A percentile compares a stretch with the other conserved stretches of the same genome.
These are phyloP conservation scores for Cunninghamia lanceolata DNA, from an alignment of 75 land plant genomes.

Conservation along the genomic window DNA sequence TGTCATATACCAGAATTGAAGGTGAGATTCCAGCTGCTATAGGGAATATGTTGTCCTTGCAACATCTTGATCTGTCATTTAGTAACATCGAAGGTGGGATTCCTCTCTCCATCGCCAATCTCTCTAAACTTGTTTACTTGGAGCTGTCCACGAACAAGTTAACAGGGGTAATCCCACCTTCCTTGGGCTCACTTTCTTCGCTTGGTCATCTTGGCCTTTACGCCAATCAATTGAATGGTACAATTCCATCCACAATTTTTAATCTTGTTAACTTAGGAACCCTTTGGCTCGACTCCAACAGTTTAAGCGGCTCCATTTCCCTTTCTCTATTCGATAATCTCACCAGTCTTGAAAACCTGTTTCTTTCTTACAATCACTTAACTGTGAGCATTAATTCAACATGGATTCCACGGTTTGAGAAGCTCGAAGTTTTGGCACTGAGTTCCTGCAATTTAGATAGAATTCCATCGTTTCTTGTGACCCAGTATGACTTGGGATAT, in stretches of 20 bases:
- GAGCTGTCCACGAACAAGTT: neutral
- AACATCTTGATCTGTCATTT: too few species aligned
- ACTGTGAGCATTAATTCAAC: neutral
- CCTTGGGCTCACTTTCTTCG: neutral
- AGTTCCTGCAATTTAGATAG: slow-evolving; percentile 4
- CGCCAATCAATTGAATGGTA: neutral
- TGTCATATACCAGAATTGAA: too few species aligned
- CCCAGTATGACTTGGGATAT: neutral
- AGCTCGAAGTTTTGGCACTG: neutral
- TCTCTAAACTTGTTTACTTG: neutral
- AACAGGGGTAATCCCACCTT: neutral
- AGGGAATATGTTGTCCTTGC: too few species aligned
- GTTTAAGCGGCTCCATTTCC: neutral
- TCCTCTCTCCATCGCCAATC: neutral
- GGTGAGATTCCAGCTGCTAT: too few species aligned
- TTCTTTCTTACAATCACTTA: slow-evolving; percentile 15
- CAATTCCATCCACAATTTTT: neutral
- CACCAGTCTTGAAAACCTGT: neutral
- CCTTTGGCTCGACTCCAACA: neutral
- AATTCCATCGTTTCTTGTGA: slow-evolving; percentile 18
- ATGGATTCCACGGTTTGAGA: slow-evolving; percentile 9
- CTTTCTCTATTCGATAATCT: neutral
- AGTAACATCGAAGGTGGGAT: neutral
- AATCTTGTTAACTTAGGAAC: neutral
- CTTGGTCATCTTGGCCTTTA: neutral